phyloP scores from a whole-genome alignment of 331 rosid species.

The Dryas integrifolia region DNA sequence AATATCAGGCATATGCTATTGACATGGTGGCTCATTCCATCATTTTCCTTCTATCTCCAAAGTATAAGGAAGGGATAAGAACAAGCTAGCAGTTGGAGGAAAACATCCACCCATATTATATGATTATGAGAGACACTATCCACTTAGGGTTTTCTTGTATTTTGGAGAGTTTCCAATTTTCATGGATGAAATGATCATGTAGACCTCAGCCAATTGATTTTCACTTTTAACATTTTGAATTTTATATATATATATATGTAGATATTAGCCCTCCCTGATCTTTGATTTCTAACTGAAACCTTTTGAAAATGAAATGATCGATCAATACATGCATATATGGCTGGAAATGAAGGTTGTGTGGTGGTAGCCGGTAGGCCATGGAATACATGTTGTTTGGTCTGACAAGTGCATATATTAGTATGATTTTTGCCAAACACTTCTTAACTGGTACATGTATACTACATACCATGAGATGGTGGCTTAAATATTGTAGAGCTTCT shows the following conservation, averaged over 20 bases:
- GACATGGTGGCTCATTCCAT: no score
- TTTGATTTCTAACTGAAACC: not conserved
- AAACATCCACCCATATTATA: no score
- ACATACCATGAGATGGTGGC: conserved; percentile 17
- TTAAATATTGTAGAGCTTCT: not conserved
- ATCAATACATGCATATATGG: not conserved
- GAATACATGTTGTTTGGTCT: conserved; percentile 28
- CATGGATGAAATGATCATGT: no score
- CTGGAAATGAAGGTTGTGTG: conserved; percentile 1
- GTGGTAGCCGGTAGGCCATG: conserved; percentile 19
- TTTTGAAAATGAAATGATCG: not conserved
- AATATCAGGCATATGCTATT: no score
- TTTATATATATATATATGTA: no score
- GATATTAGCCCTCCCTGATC: not conserved
- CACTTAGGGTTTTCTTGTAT: no score
- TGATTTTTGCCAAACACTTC: not conserved
- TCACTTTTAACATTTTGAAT: no score
- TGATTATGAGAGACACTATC: no score
- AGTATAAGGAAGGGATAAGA: no score
- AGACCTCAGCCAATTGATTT: no score
- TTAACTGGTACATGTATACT: not conserved
- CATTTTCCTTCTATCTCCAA: no score
- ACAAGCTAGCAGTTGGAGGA: not conserved
- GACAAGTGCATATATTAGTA: not conserved
- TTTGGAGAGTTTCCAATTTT: no score